Percentiles rank a stretch among this genome's conserved stretches.
phyloP scores from a whole-genome alignment of 805 yeast genomes.

The Lachancea fermentati region DNA sequence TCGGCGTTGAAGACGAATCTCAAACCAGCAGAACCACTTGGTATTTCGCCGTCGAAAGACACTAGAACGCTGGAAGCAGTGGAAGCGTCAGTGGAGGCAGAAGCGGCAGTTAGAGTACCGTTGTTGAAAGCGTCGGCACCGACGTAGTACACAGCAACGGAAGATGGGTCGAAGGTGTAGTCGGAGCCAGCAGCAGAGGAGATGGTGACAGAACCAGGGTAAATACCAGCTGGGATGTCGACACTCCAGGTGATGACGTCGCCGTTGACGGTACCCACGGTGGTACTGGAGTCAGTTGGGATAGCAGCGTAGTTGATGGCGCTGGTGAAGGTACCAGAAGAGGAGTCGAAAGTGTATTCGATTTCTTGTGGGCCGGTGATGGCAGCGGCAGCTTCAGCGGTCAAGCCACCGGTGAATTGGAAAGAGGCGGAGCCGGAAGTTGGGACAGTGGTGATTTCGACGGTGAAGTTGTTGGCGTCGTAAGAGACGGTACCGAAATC shows the following conservation, averaged over 20 bases:
- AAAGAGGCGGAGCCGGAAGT: conserved; percentile 7
- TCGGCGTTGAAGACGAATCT: conserved; percentile 3
- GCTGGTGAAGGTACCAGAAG: conserved; percentile 8
- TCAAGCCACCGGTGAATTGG: conserved; percentile 4
- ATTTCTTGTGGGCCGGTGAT: conserved; percentile 3
- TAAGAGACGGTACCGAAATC: conserved; percentile 8
- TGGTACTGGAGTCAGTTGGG: conserved; percentile 3
- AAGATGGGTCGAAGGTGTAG: conserved; percentile 40
- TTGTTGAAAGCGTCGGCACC: conserved; percentile 4
- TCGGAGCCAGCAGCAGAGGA: conserved; percentile 50
- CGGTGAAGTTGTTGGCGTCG: conserved; percentile 8
- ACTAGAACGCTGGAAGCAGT: background rate
- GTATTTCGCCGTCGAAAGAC: conserved; percentile 3
- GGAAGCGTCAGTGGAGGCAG: conserved; percentile 3
- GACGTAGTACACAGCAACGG: conserved; percentile 19
- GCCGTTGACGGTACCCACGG: conserved; percentile 2
- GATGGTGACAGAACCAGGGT: conserved; percentile 52
- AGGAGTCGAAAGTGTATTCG: conserved; percentile 5
- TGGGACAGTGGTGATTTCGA: conserved; percentile 8
- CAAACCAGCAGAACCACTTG: conserved; percentile 1
- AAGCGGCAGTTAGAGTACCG: conserved; percentile 4
- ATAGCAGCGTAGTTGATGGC: conserved; percentile 7
- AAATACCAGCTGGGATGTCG: conserved; percentile 18
- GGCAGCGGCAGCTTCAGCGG: conserved; percentile 1
- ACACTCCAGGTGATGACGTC: conserved; percentile 3